A percentile compares a stretch with the other conserved stretches of the same genome.
Evolutionary conservation across 441 rosid genomes (phyloP).

Genomic region (Mallotus japonicus): DNA sequence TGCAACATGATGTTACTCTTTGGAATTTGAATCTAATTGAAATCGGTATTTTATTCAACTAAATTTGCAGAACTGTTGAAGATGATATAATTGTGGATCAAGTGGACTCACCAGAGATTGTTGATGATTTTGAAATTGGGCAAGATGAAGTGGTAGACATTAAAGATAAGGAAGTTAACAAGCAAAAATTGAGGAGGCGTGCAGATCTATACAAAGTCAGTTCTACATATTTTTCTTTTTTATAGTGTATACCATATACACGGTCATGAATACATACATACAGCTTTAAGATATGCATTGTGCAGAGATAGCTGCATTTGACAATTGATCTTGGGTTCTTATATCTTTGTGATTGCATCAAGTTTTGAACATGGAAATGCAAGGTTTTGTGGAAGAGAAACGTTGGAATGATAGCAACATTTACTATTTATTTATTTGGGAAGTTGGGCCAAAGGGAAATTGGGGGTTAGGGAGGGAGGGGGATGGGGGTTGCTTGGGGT

Average conservation of each 20-base stretch:
- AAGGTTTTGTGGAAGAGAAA: not conserved
- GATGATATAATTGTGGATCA: constrained; percentile 82
- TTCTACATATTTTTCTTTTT: not conserved
- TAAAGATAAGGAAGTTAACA: constrained; percentile 80
- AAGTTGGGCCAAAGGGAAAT: not conserved
- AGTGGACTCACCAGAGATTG: constrained; percentile 65
- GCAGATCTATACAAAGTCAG: constrained; percentile 72
- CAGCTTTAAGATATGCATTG: not conserved
- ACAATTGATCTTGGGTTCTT: not conserved
- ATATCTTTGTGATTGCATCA: not conserved
- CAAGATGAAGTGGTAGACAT: constrained; percentile 84
- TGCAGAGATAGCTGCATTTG: not conserved
- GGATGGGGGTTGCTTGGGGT: too few relatives aligned
- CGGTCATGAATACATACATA: not conserved
- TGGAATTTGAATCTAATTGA: not conserved
- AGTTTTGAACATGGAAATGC: not conserved
- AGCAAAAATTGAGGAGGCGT: constrained; percentile 76
- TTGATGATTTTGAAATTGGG: constrained; percentile 88
- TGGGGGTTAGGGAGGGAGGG: too few relatives aligned
- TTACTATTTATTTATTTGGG: not conserved
- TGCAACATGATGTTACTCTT: not conserved
- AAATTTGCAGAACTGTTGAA: constrained; percentile 67
- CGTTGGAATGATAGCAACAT: not conserved
- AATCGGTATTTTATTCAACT: constrained; percentile 6
- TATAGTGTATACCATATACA: not conserved